phyloP scores from a whole-genome alignment of 2,329 filamentous ascomycete genomes.

The Hypocreales sp. region DNA sequence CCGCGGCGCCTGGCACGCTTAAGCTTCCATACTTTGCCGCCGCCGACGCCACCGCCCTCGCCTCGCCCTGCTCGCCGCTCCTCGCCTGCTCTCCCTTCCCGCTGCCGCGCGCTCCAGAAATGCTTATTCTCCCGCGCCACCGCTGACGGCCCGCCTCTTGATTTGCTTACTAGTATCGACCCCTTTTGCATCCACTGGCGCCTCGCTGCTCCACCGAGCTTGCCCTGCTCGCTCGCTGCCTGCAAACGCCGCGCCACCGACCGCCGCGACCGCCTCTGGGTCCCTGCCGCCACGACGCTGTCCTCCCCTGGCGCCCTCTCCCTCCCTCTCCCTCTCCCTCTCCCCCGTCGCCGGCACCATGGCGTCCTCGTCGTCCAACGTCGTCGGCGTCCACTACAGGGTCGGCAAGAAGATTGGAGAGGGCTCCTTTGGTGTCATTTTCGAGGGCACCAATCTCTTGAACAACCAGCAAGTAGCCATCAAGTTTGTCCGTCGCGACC shows the following conservation, averaged over 20 bases:
- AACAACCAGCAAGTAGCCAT: slow-evolving; percentile 99
- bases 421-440: slow-evolving; percentile 96
- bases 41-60: neutral
- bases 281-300: slow-evolving; percentile 1
- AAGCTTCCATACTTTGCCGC: slow-evolving; percentile 1
- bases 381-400: slow-evolving; percentile 95
- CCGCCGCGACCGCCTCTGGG: slow-evolving; percentile 2
- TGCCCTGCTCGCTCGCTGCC: slow-evolving; percentile 4
- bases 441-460: slow-evolving; percentile 93
- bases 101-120: slow-evolving; percentile 5
- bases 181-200: slow-evolving; percentile 5
- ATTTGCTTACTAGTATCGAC: slow-evolving; percentile 4
- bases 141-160: slow-evolving; percentile 6
- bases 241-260: slow-evolving; percentile 1
- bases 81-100: neutral
- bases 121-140: slow-evolving; percentile 7
- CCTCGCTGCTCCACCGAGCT: slow-evolving; percentile 6
- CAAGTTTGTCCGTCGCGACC: slow-evolving; percentile 67
- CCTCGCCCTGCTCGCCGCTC: neutral
- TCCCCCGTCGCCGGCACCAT: slow-evolving; percentile 29
- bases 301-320: neutral
- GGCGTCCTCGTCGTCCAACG: slow-evolving; percentile 86
- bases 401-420: slow-evolving; percentile 99
- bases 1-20: neutral
- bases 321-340: neutral